phyloP scores from a whole-genome alignment of 495 filamentous ascomycete genomes.

The Xylaria castorea region DNA sequence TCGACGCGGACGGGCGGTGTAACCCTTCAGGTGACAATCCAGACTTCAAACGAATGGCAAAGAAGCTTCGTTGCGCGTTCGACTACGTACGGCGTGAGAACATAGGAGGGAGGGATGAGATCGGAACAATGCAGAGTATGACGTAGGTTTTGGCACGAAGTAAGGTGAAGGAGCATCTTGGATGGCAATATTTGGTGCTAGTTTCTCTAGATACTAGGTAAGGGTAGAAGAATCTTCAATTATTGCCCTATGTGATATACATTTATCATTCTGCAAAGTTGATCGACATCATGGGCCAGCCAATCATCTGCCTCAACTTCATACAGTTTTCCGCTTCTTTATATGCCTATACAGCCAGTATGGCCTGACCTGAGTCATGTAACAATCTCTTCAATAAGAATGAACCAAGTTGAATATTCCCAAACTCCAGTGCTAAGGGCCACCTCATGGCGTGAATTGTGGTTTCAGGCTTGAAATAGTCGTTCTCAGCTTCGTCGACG shows the following conservation, averaged over 20 bases:
- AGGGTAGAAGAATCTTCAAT: background rate
- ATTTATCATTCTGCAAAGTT: constrained; percentile 10
- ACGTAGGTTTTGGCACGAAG: background rate
- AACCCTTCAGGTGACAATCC: background rate
- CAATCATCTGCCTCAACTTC: background rate
- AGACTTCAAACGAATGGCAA: background rate
- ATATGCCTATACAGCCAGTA: background rate
- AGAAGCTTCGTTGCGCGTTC: background rate
- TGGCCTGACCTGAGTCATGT: constrained; percentile 17
- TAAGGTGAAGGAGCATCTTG: background rate
- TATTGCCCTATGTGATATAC: constrained; percentile 15
- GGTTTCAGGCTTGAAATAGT: background rate
- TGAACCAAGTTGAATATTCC: background rate
- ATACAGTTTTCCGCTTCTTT: background rate
- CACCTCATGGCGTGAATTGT: background rate
- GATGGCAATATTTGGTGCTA: background rate
- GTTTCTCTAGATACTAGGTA: constrained; percentile 1
- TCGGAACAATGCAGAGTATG: background rate
- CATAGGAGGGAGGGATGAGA: background rate
- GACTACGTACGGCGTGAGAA: background rate
- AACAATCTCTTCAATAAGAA: constrained; percentile 3
- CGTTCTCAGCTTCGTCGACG: background rate
- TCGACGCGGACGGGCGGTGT: background rate
- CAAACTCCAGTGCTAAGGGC: background rate
- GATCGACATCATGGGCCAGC: constrained; percentile 16